Base-by-base conservation (phyloP, 208 protist genomes). In the Leishmania major region DNA sequence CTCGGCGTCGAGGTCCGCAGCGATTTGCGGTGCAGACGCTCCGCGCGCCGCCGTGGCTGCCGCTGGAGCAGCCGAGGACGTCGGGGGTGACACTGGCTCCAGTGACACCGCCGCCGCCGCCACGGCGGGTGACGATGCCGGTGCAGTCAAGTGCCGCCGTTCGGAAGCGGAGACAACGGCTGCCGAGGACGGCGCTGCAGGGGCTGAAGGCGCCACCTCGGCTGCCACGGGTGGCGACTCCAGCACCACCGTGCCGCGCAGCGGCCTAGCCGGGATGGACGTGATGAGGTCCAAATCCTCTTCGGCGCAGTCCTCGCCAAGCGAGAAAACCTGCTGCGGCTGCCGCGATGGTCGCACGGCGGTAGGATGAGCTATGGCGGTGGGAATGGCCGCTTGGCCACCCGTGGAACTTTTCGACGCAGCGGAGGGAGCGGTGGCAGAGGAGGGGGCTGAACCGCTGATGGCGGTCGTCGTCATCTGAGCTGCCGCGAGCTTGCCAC, bases 241-340 rank as follows among this genome's bases (percentile, higher is more conserved):
- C 31, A 43, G 49, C 43, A 88, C 66, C 19, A 85, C 85, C 0
- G 57, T 76, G 5, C 78, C 81, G 8, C 70, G 78, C 71, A 81
- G 66, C 59, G 78, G 79, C 4, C 64, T 70, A 19, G 75, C 60
- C 0, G 90, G 86, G 25, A 94, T 89, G 35, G 57, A 88, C 49
- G 86, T 93, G 77, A 96, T 96, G 74, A 96, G 90, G 73, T 89
- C 91, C 66, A 95, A 81, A 81, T 95, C 93, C 11, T 95, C 93
- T 22, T 94, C 89, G 25, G 88, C 89, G 49, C 89, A 88, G 15
- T 85, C 84, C 51, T 89, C 90, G n/a, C 83, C 89, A 0, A 94
- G 82, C 13, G 90, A 92, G 74, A 95, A 93, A 62, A 80, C 73
- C 55, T 88, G 83, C 77, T 81, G 82, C 45, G 72, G 67, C 22